Base-by-base conservation (phyloP, 1,284 basidiomycete genomes). In the Leccinum pachyderme region DNA sequence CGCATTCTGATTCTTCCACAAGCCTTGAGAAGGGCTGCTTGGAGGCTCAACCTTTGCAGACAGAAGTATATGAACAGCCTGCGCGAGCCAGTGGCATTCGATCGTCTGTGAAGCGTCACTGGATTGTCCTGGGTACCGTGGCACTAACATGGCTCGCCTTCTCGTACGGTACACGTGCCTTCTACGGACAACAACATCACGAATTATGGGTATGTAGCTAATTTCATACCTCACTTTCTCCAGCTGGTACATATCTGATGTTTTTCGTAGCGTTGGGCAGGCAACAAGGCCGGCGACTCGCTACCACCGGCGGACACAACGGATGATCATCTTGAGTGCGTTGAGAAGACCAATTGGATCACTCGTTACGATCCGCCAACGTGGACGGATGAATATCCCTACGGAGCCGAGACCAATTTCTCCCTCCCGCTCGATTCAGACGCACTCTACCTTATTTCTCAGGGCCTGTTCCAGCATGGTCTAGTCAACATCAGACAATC, bases 341-440 rank as follows among this genome's bases (percentile, higher is more conserved):
- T 60, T n/a, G 29, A 24, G 22, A 22, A 57, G n/a, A 49, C 57
- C 0, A 65, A 65, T 28, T 72, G 67, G 67, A 68, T 66, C 7
- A 54, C 44, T 22, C 59, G 67, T 48, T 55, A 67, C 28, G 59
- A 48, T 1, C 70, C 71, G 2, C n/a, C 54, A 7, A 27, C 43
- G 4, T 71, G 71, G 71, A 22, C 54, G 1, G 15, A 28, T 7
- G 53, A 58, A 1, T 51, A 60, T 32, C 66, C 61, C 18, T 50
- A 59, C 29, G 71, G 70, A 3, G 69, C 67, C 7, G 68, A 71
- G 53, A 52, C 58, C 7, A 24, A 47, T 1, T 74, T 80, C 56
- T 64, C 72, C 25, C 68, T 79, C 7, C 75, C 76, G 4, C 50
- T 73, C 27, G 63, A 72, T 24, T 70, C 75, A 1, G 67, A 75